Evolutionary conservation across 768 basidiomycete species (phyloP).

Genomic region (Leucosporidium creatinivorum): DNA sequence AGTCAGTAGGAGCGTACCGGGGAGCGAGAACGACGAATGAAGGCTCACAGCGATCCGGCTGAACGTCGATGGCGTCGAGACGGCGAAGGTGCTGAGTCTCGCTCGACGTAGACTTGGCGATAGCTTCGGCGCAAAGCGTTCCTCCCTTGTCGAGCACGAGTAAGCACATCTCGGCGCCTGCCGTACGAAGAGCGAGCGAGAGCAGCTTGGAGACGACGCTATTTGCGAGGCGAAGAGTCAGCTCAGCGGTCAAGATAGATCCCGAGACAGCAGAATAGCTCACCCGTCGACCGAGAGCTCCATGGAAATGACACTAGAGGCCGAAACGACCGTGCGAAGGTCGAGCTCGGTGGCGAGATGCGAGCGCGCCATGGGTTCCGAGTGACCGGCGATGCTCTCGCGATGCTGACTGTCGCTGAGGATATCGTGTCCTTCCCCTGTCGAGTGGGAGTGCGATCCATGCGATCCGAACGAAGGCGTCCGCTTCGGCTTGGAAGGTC

Average conservation of each 20-base stretch:
- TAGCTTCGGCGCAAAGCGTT: constrained; percentile 22
- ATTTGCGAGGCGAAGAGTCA: not conserved
- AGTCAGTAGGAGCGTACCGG: fast-evolving
- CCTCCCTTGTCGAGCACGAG: constrained; percentile 32
- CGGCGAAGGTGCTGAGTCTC: constrained; percentile 25
- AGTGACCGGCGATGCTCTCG: too few relatives aligned
- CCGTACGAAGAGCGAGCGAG: constrained; percentile 19
- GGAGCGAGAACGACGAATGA: not conserved
- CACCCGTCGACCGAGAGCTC: constrained; percentile 25
- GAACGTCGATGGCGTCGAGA: constrained; percentile 19
- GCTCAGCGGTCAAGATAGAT: not conserved
- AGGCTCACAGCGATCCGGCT: constrained; percentile 10
- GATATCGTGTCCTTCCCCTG: too few relatives aligned
- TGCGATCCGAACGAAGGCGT: too few relatives aligned
- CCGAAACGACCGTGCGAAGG: constrained; percentile 23
- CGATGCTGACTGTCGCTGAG: too few relatives aligned
- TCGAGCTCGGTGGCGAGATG: constrained; percentile 29
- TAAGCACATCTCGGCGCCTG: constrained; percentile 28
- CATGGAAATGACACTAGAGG: constrained; percentile 8
- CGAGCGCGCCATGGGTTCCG: constrained; percentile 1
- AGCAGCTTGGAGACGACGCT: constrained; percentile 33
- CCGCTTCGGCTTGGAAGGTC: too few relatives aligned
- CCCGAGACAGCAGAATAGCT: not conserved
- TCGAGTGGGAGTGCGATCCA: too few relatives aligned
- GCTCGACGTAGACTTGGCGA: constrained; percentile 10